Conservation (phyloP, 2,329 filamentous ascomycete species). For the Apiospora saccharicola region DNA sequence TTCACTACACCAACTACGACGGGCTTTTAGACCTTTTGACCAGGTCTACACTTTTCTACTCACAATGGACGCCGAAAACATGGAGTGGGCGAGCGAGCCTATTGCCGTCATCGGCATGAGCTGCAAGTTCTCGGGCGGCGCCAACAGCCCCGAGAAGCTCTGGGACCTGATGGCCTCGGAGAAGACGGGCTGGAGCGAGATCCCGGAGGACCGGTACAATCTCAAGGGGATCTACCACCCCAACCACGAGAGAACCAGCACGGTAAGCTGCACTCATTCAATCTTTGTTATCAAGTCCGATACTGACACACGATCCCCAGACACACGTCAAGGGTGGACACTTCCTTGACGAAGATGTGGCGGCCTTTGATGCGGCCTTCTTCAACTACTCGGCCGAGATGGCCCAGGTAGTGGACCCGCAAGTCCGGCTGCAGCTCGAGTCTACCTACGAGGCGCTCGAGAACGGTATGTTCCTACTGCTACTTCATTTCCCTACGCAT, state of each 20-base stretch:
- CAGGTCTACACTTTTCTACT: no score
- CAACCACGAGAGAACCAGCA: slow-evolving; percentile 33
- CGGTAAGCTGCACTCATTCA: not conserved
- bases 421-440: slow-evolving; percentile 43
- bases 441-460: slow-evolving; percentile 43
- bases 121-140: slow-evolving; percentile 39
- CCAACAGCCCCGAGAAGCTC: slow-evolving; percentile 32
- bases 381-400: slow-evolving; percentile 43
- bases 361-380: slow-evolving; percentile 46
- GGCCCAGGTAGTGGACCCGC: slow-evolving; percentile 32
- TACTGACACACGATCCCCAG: not conserved
- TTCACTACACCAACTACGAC: no score
- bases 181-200: no score
- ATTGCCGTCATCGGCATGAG: slow-evolving; percentile 42
- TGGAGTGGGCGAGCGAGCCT: slow-evolving; percentile 20
- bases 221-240: slow-evolving; percentile 31
- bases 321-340: slow-evolving; percentile 34
- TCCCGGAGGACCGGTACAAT: slow-evolving; percentile 28
- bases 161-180: slow-evolving; percentile 30
- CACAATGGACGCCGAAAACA: not conserved
- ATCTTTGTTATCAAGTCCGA: no score
- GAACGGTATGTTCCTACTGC: no score
- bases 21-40: no score
- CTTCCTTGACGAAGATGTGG: slow-evolving; percentile 43
- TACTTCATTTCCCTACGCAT: no score